These are phyloP conservation scores for Rosa hybrid DNA, from an alignment of 331 rosid species.

Conservation along the genomic window DNA sequence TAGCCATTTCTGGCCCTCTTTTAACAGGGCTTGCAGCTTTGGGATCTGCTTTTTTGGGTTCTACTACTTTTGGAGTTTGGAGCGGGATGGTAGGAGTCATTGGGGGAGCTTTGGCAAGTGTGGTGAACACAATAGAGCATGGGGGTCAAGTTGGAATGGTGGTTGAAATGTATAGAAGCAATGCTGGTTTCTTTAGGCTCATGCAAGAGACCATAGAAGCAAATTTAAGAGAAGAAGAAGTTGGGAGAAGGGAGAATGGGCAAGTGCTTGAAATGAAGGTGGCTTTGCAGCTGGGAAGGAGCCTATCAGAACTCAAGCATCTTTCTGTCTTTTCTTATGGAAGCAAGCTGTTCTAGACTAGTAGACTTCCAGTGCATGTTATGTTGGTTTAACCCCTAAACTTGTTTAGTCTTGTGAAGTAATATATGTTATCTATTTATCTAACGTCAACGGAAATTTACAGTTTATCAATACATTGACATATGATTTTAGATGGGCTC, in stretches of 20 bases:
- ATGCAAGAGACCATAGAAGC: constrained; percentile 35
- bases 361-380: too few species aligned
- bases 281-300: constrained; percentile 43
- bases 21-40: constrained; percentile 58
- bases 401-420: too few species aligned
- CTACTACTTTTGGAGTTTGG: constrained; percentile 34
- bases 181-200: constrained; percentile 54
- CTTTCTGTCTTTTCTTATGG: neutral
- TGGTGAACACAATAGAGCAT: constrained; percentile 55
- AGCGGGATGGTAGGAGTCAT: constrained; percentile 36
- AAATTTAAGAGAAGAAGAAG: constrained; percentile 22
- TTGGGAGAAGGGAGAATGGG: constrained; percentile 43
- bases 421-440: too few species aligned
- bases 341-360: neutral
- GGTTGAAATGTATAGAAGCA: constrained; percentile 64
- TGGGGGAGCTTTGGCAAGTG: constrained; percentile 63
- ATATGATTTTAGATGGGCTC: too few species aligned
- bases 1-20: constrained; percentile 74
- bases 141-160: constrained; percentile 82
- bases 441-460: too few species aligned
- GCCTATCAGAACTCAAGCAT: constrained; percentile 4
- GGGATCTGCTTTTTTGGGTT: constrained; percentile 42
- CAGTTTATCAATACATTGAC: too few species aligned
- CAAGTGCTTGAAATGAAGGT: constrained; percentile 36
- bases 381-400: neutral